phyloP scores from a whole-genome alignment of 768 basidiomycete species.

The Suillus luteus region DNA sequence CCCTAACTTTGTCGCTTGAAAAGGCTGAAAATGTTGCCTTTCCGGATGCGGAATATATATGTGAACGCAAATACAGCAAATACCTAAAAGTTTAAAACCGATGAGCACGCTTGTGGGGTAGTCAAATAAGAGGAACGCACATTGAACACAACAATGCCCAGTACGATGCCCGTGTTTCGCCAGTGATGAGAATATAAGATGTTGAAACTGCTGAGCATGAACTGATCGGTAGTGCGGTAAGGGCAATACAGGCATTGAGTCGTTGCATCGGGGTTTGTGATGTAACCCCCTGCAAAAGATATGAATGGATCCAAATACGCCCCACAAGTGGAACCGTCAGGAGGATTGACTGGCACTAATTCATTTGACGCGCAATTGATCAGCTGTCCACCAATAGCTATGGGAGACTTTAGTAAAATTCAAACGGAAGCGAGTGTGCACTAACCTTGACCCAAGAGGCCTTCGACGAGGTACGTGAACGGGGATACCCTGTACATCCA shows the following conservation, averaged over 20 bases:
- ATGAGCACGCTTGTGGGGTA: not conserved
- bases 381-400: conserved; percentile 43
- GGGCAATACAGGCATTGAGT: conserved; percentile 59
- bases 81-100: not conserved
- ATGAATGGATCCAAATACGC: conserved; percentile 56
- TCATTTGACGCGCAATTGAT: conserved; percentile 56
- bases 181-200: conserved; percentile 57
- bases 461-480: conserved; percentile 54
- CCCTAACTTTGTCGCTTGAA: conserved; percentile 1
- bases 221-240: conserved; percentile 50
- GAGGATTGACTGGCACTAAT: conserved; percentile 53
- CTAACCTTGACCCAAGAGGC: conserved; percentile 32
- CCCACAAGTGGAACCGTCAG: conserved; percentile 52
- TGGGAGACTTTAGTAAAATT: conserved; percentile 1
- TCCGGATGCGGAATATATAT: conserved; percentile 3
- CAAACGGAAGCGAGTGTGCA: not conserved
- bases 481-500: conserved; percentile 48
- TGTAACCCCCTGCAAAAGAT: conserved; percentile 51
- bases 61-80: not conserved
- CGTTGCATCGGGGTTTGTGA: conserved; percentile 55
- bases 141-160: conserved; percentile 51
- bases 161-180: conserved; percentile 56
- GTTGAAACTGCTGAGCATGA: conserved; percentile 48
- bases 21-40: not conserved
- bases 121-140: conserved; percentile 33